Evolutionary conservation across 805 yeast genomes (phyloP).

Genomic region (Ogataea allantospora): DNA sequence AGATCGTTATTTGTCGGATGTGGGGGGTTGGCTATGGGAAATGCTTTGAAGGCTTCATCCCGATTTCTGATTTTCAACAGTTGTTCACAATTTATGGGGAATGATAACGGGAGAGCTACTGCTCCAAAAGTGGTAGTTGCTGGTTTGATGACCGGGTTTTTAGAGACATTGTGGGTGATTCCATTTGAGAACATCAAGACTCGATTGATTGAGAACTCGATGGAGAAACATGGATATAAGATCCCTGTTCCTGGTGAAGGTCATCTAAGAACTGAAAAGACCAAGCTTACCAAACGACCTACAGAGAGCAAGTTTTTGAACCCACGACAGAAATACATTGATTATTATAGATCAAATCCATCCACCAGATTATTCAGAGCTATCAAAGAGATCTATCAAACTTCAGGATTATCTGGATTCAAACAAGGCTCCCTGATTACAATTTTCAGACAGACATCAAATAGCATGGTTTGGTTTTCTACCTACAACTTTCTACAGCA

Average conservation of each 20-base stretch:
- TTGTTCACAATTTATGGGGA: constrained; percentile 66
- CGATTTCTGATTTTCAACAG: constrained; percentile 74
- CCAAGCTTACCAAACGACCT: constrained; percentile 19
- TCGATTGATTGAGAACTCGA: constrained; percentile 70
- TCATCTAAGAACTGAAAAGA: constrained; percentile 21
- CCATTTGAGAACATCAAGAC: constrained; percentile 90
- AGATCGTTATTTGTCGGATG: constrained; percentile 54
- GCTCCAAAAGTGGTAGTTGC: constrained; percentile 85
- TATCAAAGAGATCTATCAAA: constrained; percentile 61
- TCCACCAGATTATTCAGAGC: constrained; percentile 52
- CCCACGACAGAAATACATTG: constrained; percentile 20
- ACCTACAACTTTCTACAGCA: constrained; percentile 79
- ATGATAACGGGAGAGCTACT: constrained; percentile 55
- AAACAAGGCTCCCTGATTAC: constrained; percentile 86
- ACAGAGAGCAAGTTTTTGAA: constrained; percentile 1
- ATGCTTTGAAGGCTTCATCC: constrained; percentile 67
- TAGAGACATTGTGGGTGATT: constrained; percentile 79
- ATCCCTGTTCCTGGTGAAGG: constrained; percentile 21
- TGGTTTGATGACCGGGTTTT: constrained; percentile 76
- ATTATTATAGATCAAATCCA: constrained; percentile 50
- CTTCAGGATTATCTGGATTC: constrained; percentile 76
- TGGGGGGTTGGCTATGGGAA: constrained; percentile 73
- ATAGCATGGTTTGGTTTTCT: constrained; percentile 81
- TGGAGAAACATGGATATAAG: constrained; percentile 32
- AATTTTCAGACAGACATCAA: constrained; percentile 70